Conservation (phyloP, 768 basidiomycete species). For the Antrodiella citrinella region DNA sequence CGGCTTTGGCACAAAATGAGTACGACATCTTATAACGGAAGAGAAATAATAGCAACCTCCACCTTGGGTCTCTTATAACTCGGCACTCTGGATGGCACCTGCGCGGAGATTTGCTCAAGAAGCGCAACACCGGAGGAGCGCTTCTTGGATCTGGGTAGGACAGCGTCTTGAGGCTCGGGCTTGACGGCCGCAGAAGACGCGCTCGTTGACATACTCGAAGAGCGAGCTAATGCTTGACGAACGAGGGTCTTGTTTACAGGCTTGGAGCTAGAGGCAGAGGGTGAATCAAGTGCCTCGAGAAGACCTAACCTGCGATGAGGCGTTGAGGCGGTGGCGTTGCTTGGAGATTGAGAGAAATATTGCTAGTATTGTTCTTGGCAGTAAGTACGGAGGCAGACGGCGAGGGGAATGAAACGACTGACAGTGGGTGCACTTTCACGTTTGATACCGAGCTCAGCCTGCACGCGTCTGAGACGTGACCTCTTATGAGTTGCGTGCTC, state of each 20-base stretch:
- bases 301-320: conserved; percentile 1
- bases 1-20: neutral
- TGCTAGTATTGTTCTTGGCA: neutral
- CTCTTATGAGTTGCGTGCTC: conserved; percentile 4
- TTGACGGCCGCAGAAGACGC: conserved; percentile 7
- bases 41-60: neutral
- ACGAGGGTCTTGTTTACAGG: conserved; percentile 1
- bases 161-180: conserved; percentile 15
- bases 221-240: neutral
- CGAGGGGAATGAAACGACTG: neutral
- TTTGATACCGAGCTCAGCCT: neutral
- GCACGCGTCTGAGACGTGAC: conserved; percentile 1
- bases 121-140: conserved; percentile 24
- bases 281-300: conserved; percentile 1
- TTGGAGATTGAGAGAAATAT: neutral
- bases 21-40: neutral
- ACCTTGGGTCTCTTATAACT: neutral
- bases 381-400: neutral
- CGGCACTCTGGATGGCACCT: conserved; percentile 3
- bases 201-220: conserved; percentile 1
- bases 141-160: conserved; percentile 31
- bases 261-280: neutral
- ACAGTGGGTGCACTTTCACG: neutral
- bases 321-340: neutral
- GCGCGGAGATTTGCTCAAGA: no score